Evolutionary conservation across 768 basidiomycete genomes (phyloP), one percentile per base, ranked within the genome.

Genomic region (Boletus rufocinnamomeus): DNA sequence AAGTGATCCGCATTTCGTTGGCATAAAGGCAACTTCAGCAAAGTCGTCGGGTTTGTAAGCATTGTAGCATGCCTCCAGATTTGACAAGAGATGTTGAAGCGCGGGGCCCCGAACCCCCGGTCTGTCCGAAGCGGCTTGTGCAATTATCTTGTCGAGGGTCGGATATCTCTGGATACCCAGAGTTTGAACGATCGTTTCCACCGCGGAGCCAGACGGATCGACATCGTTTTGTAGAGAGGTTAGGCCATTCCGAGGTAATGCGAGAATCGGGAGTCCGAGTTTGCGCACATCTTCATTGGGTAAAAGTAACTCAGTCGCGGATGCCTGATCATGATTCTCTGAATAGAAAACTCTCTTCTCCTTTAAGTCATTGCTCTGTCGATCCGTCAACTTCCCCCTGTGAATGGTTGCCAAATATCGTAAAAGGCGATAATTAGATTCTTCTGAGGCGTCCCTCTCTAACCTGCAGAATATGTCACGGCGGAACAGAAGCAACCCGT

Each of bases 201-300:
- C 4, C 17, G 5, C 2, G 13, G 47, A 8, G 21, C 37, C 23
- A 38, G 40, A 38, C 3, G 27, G 10, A 44, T 45, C 59, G 11
- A 45, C 9, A 23, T 1, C 17, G 32, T 4, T 25, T 21, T 51
- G 52, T 6, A 41, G 34, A 37, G 21, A 21, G 35, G n/a, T 11
- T 16, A 44, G 6, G 25, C 28, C 10, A 3, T 45, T 44, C 10
- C 5, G 30, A 6, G 58, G 55, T 17, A 66, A 57, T 32, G 52
- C 89, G 32, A 98, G 79, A 7, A 95, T 68, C 3, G 95, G 93
- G 21, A 98, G 74, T 16, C 82, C 82, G 9, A 98, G 76, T 43
- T 81, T 76, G 25, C 88, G 80, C 54, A 93, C 80, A 2, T 79
- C 75, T 30, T 85, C 85, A 0, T 82, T 63, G 1, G 95, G 96